Evolutionary conservation across 2,329 filamentous ascomycete species (phyloP).

Genomic region (Colletotrichum godetiae): DNA sequence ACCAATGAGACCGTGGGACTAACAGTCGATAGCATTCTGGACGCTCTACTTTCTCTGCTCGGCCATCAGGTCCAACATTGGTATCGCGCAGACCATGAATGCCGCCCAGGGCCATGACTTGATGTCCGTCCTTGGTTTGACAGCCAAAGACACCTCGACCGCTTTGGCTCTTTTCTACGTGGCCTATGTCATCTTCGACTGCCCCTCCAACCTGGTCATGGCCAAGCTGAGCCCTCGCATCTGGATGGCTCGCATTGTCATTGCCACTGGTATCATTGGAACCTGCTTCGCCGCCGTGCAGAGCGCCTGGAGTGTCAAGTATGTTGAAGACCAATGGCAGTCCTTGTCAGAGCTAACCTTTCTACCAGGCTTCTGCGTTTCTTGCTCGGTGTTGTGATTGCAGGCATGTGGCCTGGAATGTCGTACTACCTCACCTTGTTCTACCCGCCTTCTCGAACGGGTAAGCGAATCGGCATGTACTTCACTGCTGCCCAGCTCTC

Average conservation of each 20-base stretch:
- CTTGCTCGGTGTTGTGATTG: slow-evolving; percentile 86
- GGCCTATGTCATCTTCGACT: slow-evolving; percentile 89
- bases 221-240: slow-evolving; percentile 84
- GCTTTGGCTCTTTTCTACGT: slow-evolving; percentile 92
- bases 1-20: background rate
- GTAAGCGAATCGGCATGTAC: slow-evolving; percentile 89
- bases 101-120: slow-evolving; percentile 76
- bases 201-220: slow-evolving; percentile 91
- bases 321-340: slow-evolving; percentile 42
- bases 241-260: slow-evolving; percentile 93
- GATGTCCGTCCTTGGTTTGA: slow-evolving; percentile 75
- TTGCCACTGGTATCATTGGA: slow-evolving; percentile 87
- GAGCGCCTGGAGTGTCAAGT: slow-evolving; percentile 87
- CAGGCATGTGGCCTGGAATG: slow-evolving; percentile 97
- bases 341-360: slow-evolving; percentile 29
- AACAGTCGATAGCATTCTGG: slow-evolving; percentile 78
- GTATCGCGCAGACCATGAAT: slow-evolving; percentile 97
- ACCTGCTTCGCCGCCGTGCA: slow-evolving; percentile 85
- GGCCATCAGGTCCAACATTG: slow-evolving; percentile 90
- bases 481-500: slow-evolving; percentile 91
- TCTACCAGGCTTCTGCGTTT: slow-evolving; percentile 77
- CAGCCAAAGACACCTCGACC: slow-evolving; percentile 82
- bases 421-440: slow-evolving; percentile 92
- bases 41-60: slow-evolving; percentile 91
- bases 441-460: slow-evolving; percentile 87